Percentiles rank a stretch among this genome's conserved stretches.
These are phyloP conservation scores for Quercus tomentella DNA, from an alignment of 331 rosid species.

Conservation along the genomic window DNA sequence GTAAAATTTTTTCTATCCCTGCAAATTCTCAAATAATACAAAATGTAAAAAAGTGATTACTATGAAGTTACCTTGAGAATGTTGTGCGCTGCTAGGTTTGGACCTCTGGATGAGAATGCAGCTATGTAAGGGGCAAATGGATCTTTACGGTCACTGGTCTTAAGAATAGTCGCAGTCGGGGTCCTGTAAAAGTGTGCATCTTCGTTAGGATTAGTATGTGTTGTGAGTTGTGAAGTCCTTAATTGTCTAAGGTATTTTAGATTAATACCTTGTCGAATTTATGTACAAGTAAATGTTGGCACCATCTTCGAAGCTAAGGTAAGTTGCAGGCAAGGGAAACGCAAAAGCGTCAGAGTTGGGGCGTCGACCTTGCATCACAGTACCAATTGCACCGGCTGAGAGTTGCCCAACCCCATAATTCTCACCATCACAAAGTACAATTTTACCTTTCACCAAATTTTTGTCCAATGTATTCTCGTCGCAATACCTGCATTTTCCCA, in stretches of 20 bases:
- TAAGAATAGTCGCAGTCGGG: slow-evolving; percentile 32
- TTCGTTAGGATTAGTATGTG: neutral
- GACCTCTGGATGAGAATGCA: slow-evolving; percentile 41
- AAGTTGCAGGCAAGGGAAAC: slow-evolving; percentile 28
- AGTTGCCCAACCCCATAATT: neutral
- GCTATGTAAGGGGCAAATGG: slow-evolving; percentile 11
- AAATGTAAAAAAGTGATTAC: too few relatives aligned
- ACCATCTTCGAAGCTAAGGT: neutral
- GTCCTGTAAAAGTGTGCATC: neutral
- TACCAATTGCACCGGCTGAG: slow-evolving; percentile 29
- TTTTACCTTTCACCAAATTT: slow-evolving; percentile 31
- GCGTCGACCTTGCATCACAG: slow-evolving; percentile 6
- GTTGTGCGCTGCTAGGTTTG: slow-evolving; percentile 20
- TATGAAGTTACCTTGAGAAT: slow-evolving; percentile 27
- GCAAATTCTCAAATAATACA: too few relatives aligned
- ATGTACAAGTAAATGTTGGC: neutral
- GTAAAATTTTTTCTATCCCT: too few relatives aligned
- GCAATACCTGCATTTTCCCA: slow-evolving; percentile 18
- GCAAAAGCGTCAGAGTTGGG: neutral
- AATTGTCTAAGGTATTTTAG: neutral
- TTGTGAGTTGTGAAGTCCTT: neutral
- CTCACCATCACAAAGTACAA: slow-evolving; percentile 27
- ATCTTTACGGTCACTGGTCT: slow-evolving; percentile 14
- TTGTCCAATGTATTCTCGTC: neutral
- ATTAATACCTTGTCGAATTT: slow-evolving; percentile 11